These are phyloP conservation scores for Polytrichum formosum DNA, from an alignment of 225 moss, liverwort and hornwort genomes.

Conservation along the genomic window DNA sequence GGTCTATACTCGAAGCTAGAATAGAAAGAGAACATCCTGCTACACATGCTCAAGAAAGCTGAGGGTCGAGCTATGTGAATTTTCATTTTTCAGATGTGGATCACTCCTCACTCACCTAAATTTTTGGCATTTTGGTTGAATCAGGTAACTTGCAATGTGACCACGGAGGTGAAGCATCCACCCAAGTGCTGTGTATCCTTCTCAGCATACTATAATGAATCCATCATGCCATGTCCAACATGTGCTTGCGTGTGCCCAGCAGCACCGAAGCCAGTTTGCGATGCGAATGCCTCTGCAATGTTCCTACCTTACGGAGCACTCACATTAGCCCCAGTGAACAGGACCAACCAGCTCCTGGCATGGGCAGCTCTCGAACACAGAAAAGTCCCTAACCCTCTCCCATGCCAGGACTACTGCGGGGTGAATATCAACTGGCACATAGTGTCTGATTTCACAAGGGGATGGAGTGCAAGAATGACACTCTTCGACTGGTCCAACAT, in stretches of 20 bases:
- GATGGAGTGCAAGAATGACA: slow-evolving; percentile 80
- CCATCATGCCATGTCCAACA: slow-evolving; percentile 72
- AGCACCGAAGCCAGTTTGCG: slow-evolving; percentile 22
- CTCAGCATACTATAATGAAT: slow-evolving; percentile 85
- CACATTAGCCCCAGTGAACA: slow-evolving; percentile 72
- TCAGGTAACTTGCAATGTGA: slow-evolving; percentile 58
- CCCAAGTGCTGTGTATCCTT: slow-evolving; percentile 90
- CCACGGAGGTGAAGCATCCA: slow-evolving; percentile 26
- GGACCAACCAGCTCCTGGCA: slow-evolving; percentile 42
- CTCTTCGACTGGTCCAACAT: slow-evolving; percentile 70
- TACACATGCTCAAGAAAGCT: too few species aligned
- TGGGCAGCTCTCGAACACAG: slow-evolving; percentile 53
- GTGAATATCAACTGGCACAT: slow-evolving; percentile 89
- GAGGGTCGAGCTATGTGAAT: too few species aligned
- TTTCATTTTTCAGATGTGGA: background rate
- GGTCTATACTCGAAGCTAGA: too few species aligned
- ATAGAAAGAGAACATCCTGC: too few species aligned
- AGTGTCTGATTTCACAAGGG: slow-evolving; percentile 69
- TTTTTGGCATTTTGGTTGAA: background rate
- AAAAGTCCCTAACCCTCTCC: slow-evolving; percentile 47
- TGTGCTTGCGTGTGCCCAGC: slow-evolving; percentile 72
- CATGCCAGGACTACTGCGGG: slow-evolving; percentile 84
- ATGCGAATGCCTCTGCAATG: slow-evolving; percentile 51
- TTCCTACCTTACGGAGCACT: slow-evolving; percentile 69
- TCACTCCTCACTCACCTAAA: background rate